Evolutionary conservation across 257 asterid genomes (phyloP), one percentile per base, ranked within the genome.

Genomic region (Schizonepeta tenuifolia): DNA sequence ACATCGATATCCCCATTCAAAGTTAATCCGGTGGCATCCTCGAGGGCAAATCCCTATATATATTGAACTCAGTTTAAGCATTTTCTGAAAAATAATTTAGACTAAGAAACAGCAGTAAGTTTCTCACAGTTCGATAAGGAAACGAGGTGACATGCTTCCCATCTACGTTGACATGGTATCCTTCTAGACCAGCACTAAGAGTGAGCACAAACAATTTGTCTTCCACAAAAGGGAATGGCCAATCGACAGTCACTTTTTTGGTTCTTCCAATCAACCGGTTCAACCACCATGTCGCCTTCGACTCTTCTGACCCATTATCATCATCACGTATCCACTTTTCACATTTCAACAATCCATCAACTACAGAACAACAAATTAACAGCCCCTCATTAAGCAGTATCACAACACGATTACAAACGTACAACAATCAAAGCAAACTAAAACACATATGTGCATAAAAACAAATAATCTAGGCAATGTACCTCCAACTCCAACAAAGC

Each of bases 91-190:
- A 70, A 71, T 14, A 58, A 61, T 7, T 17, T 17, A 64, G 47
- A 74, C 12, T 2, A 63, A 56, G 24, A 81, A 14, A 43, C 6
- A 28, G 41, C 40, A 50, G 61, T 6, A 75, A 26, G 64, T 11
- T 59, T 83, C 93, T 84, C 80, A 94, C 99, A n/a, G 87, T 88
- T 69, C 91, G 96, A 80, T 94, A 91, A 12, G 97, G 97, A 76
- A 94, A 91, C 6, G 99, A 94, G 78, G 99, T 91, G 68, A 91
- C 78, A 61, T 91, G 99, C 80, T 92, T 89, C 69, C 99, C 99
- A 57, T 94, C 99, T 67, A 94, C 90, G 73, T 79, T 84, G 61
- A 94, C 80, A 75, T 94, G 99, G 77, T 88, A 94, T 60, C 99
- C 99, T 77, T 94, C 99, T 51, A 94, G 84, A 53, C 99, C 97